Evolutionary conservation across 1,139 yeast genomes (phyloP), one percentile per base, ranked within the genome.

Genomic region (Geotrichum restrictum): DNA sequence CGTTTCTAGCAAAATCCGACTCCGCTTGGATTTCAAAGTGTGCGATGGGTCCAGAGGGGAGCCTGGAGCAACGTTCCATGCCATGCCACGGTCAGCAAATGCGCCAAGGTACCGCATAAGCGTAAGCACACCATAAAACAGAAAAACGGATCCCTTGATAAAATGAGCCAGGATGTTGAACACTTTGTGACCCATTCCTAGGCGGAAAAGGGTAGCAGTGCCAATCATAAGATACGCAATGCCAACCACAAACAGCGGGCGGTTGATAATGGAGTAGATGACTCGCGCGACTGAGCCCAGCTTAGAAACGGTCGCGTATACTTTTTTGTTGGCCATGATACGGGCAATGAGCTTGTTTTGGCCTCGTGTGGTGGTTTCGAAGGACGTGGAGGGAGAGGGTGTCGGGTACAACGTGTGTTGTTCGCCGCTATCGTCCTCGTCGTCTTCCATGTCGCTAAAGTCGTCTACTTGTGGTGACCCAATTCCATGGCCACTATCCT

Each of bases 121-220:
- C 14, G 95, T 78, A 16, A 89, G 69, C 6, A 91, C 57, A 10
- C 98, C 98, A 49, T 85, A 74, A 2, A 78, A 62, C 58, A 88
- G 77, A 67, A 93, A 91, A 2, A 93, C 93, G 13, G 94, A 95
- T 55, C 98, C 98, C 69, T 93, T 93, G 67, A 93, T 91, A 75
- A 88, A 88, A 69, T 93, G 98, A 1, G 98, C 98, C 57, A 91
- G 76, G 52, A 93, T 71, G 64, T 88, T 89, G 71, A 86, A 93
- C 5, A 91, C 83, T 19, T 75, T 73, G 29, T 64, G 67, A 5
- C 80, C 89, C 68, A 79, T 71, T 33, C 96, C 98, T 61, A 88
- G 69, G 38, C 84, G 65, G 52, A 78, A 79, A 48, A 86, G 85
- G 2, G 87, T 83, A 4, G 89, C 89, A 34, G 85, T 65, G n/a